A percentile compares a stretch with the other conserved stretches of the same genome.
Conservation (phyloP, 805 yeast genomes). For the Priceomyces melissophilus region DNA sequence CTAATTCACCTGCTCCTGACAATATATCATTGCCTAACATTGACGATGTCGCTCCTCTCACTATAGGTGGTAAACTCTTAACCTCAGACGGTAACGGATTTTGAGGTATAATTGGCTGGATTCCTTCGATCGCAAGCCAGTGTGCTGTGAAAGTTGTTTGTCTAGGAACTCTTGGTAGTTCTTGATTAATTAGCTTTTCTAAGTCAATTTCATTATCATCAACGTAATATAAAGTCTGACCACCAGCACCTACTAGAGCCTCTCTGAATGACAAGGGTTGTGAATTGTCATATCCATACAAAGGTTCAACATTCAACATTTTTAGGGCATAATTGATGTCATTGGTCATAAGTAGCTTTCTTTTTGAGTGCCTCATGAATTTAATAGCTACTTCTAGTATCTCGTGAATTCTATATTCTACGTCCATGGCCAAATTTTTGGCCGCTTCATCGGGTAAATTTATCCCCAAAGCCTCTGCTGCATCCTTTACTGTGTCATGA, state of each 20-base stretch:
- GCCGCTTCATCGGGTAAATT: constrained; percentile 88
- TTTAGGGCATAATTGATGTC: constrained; percentile 81
- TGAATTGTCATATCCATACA: constrained; percentile 79
- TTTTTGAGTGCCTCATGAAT: constrained; percentile 90
- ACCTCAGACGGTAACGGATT: constrained; percentile 85
- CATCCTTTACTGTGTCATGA: constrained; percentile 93
- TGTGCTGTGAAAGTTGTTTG: constrained; percentile 90
- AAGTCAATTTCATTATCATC: constrained; percentile 93
- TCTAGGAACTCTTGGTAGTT: constrained; percentile 92
- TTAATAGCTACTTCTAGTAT: constrained; percentile 93
- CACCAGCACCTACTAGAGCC: constrained; percentile 79
- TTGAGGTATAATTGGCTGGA: constrained; percentile 96
- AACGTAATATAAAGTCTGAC: constrained; percentile 88
- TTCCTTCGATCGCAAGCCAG: constrained; percentile 98
- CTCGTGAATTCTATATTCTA: constrained; percentile 96
- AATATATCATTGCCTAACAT: constrained; percentile 38
- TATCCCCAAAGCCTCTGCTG: constrained; percentile 87
- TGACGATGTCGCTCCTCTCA: constrained; percentile 75
- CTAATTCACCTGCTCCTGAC: constrained; percentile 21
- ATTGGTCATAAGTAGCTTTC: constrained; percentile 73
- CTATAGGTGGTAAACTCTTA: constrained; percentile 68
- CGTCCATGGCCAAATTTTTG: constrained; percentile 95
- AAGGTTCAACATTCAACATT: constrained; percentile 87
- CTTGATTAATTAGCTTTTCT: constrained; percentile 88
- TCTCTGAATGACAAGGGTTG: constrained; percentile 77